phyloP scores from a whole-genome alignment of 345 rosid species.

The Fremontodendron californicum region DNA sequence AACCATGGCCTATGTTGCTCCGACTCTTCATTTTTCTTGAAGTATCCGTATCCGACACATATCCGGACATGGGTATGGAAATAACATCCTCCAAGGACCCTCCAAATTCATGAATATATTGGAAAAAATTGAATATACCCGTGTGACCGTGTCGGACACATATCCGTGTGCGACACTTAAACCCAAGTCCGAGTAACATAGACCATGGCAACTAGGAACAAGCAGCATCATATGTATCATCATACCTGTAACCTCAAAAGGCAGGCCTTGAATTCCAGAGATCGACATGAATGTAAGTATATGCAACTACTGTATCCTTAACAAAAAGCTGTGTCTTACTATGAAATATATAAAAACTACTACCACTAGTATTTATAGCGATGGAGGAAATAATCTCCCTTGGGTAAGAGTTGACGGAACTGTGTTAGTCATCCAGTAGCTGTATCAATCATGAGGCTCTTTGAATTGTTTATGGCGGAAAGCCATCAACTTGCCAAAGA shows the following conservation, averaged over 20 bases:
- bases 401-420: neutral
- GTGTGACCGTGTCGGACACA: too few species aligned
- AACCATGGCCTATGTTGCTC: too few species aligned
- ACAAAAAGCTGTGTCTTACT: neutral
- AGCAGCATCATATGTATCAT: neutral
- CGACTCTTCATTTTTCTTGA: too few species aligned
- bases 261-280: slow-evolving; percentile 50
- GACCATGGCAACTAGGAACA: neutral
- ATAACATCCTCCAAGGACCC: too few species aligned
- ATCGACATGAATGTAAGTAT: slow-evolving; percentile 21
- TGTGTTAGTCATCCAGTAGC: slow-evolving; percentile 6
- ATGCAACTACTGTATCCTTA: neutral
- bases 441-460: neutral
- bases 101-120: too few species aligned
- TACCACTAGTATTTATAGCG: neutral
- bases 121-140: too few species aligned
- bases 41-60: too few species aligned
- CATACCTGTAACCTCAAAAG: slow-evolving; percentile 53
- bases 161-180: too few species aligned
- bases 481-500: neutral
- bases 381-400: neutral
- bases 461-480: neutral
- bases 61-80: too few species aligned
- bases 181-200: too few species aligned
- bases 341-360: neutral